Evolutionary conservation across 768 basidiomycete genomes (phyloP).

Genomic region (Pisolithus tinctorius): DNA sequence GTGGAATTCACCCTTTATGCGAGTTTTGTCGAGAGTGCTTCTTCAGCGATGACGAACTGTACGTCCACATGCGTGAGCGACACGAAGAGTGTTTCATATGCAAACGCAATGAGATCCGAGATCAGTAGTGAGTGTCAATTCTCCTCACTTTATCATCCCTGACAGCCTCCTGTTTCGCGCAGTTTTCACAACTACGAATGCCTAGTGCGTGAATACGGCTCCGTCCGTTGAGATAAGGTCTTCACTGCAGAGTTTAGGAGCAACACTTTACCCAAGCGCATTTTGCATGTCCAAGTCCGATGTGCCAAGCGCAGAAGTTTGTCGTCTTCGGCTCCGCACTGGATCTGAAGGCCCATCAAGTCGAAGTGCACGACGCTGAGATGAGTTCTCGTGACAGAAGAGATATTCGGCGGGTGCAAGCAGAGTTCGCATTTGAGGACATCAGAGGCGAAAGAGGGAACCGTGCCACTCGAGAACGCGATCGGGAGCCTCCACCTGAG

Average conservation of each 20-base stretch:
- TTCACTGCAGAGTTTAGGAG: constrained; percentile 39
- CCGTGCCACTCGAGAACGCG: constrained; percentile 45
- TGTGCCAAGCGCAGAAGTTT: constrained; percentile 84
- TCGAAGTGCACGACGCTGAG: constrained; percentile 72
- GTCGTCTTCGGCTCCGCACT: constrained; percentile 86
- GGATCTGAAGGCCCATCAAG: constrained; percentile 88
- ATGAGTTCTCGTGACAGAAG: constrained; percentile 66
- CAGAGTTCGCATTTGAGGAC: constrained; percentile 63
- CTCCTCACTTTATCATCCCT: not conserved
- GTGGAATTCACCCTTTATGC: constrained; percentile 72
- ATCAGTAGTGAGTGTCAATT: constrained; percentile 70
- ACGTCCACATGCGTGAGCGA: constrained; percentile 82
- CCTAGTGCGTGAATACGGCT: constrained; percentile 43
- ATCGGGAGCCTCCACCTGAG: constrained; percentile 40
- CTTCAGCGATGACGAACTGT: constrained; percentile 92
- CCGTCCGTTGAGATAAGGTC: not conserved
- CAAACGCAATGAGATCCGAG: constrained; percentile 68
- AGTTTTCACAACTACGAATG: constrained; percentile 79
- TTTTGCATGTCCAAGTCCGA: constrained; percentile 64
- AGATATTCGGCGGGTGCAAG: constrained; percentile 61
- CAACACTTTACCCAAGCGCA: constrained; percentile 71
- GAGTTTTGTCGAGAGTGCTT: constrained; percentile 91
- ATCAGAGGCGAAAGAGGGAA: constrained; percentile 36
- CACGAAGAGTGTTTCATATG: constrained; percentile 98
- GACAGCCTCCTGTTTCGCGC: not conserved